Percentiles rank a stretch among this genome's conserved stretches.
These are phyloP conservation scores for Ceratocystiopsis minuta DNA, from an alignment of 2,329 filamentous ascomycete species.

Conservation along the genomic window DNA sequence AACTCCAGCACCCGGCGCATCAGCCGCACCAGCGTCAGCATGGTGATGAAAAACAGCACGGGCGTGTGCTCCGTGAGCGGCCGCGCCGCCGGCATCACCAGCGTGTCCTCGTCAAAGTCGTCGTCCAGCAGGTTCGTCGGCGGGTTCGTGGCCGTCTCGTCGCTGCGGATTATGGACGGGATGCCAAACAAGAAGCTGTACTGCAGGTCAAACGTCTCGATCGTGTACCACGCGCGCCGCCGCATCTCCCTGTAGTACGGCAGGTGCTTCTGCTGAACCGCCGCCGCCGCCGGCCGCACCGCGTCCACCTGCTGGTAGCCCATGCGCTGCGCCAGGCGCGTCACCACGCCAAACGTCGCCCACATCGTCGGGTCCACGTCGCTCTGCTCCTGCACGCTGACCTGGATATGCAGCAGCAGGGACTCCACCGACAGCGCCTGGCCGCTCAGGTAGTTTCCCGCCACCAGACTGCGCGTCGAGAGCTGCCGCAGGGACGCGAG, in stretches of 20 bases:
- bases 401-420: conserved; percentile 26
- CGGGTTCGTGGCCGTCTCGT: conserved; percentile 42
- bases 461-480: conserved; percentile 27
- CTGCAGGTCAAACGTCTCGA: conserved; percentile 29
- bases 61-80: conserved; percentile 39
- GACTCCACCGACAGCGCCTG: conserved; percentile 30
- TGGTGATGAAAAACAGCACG: conserved; percentile 33
- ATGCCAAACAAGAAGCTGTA: conserved; percentile 31
- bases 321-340: conserved; percentile 31
- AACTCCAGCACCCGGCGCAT: conserved; percentile 29
- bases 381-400: conserved; percentile 22
- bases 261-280: conserved; percentile 17
- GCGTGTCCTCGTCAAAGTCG: conserved; percentile 40
- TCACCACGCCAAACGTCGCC: conserved; percentile 27
- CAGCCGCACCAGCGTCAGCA: conserved; percentile 16
- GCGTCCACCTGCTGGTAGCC: conserved; percentile 28
- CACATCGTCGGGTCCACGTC: conserved; percentile 27
- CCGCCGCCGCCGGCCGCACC: conserved; percentile 19
- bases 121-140: conserved; percentile 47
- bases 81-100: conserved; percentile 35
- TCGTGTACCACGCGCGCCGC: conserved; percentile 29
- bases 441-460: conserved; percentile 28
- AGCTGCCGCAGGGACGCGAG: conserved; percentile 11
- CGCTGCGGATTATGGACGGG: conserved; percentile 25
- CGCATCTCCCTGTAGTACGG: conserved; percentile 23